A percentile compares a stretch with the other conserved stretches of the same genome.
phyloP scores from a whole-genome alignment of 495 filamentous ascomycete genomes.

The Haplographium delicatum region DNA sequence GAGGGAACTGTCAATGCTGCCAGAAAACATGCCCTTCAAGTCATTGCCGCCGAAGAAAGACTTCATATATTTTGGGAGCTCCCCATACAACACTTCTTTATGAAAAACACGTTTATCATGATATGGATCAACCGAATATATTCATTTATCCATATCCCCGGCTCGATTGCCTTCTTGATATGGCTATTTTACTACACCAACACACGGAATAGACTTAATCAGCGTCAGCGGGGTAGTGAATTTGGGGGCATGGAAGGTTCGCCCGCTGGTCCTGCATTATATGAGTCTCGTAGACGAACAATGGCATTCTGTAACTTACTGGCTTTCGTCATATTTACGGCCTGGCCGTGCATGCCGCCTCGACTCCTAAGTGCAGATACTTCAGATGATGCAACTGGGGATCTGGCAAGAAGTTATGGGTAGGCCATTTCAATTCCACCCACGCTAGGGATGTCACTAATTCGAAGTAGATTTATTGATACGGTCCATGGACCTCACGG shows the following conservation, averaged over 20 bases:
- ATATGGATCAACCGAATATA: constrained; percentile 59
- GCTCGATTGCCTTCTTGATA: constrained; percentile 65
- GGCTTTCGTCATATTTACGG: constrained; percentile 71
- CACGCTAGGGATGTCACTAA: not conserved
- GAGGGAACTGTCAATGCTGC: constrained; percentile 53
- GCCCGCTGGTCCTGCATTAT: constrained; percentile 40
- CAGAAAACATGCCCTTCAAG: constrained; percentile 49
- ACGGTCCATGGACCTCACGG: constrained; percentile 65
- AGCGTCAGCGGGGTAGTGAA: constrained; percentile 34
- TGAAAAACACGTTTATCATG: constrained; percentile 39
- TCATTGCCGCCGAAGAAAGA: constrained; percentile 49
- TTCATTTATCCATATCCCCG: constrained; percentile 79
- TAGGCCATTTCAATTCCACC: not conserved
- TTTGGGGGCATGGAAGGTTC: constrained; percentile 24
- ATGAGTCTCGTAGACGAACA: constrained; percentile 59
- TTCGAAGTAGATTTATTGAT: constrained; percentile 57
- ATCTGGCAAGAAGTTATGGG: constrained; percentile 46
- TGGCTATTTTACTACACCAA: constrained; percentile 64
- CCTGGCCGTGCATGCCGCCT: constrained; percentile 80
- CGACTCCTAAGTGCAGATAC: constrained; percentile 55
- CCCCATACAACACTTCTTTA: constrained; percentile 49
- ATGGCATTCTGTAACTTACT: constrained; percentile 71
- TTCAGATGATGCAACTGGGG: constrained; percentile 36
- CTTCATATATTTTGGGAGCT: constrained; percentile 54
- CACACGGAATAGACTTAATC: constrained; percentile 33